These are phyloP conservation scores for Primulina huaijiensis DNA, from an alignment of 257 asterid genomes.

Conservation along the genomic window DNA sequence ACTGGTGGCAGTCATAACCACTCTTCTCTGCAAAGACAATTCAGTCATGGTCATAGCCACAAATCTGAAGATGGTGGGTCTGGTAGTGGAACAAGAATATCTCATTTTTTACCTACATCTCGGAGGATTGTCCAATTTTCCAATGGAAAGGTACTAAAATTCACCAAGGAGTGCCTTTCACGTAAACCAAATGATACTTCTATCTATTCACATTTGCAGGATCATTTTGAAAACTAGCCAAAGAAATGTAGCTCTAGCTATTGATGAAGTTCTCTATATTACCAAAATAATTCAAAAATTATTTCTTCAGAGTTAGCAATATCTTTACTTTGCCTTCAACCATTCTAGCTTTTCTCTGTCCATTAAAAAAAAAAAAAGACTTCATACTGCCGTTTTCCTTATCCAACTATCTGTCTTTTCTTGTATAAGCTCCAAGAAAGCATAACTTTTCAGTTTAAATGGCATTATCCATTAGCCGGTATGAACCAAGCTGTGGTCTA, in stretches of 20 bases:
- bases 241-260: background rate
- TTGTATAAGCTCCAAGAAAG: background rate
- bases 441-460: background rate
- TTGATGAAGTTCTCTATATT: background rate
- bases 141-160: conserved; percentile 69
- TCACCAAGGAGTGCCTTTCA: conserved; percentile 1
- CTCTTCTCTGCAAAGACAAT: conserved; percentile 90
- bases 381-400: background rate
- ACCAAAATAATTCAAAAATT: background rate
- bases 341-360: background rate
- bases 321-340: background rate
- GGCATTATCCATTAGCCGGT: background rate
- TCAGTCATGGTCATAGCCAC: conserved; percentile 88
- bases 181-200: background rate
- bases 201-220: background rate
- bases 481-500: background rate
- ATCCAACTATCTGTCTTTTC: background rate
- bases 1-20: conserved; percentile 59
- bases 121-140: conserved; percentile 98
- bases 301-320: background rate
- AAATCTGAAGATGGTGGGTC: conserved; percentile 82
- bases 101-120: conserved; percentile 97
- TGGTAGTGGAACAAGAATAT: conserved; percentile 76
- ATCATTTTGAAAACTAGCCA: background rate
- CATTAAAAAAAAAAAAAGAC: background rate